Evolutionary conservation across 2,329 filamentous ascomycete genomes (phyloP).

Genomic region (Zymoseptoria ardabiliae): DNA sequence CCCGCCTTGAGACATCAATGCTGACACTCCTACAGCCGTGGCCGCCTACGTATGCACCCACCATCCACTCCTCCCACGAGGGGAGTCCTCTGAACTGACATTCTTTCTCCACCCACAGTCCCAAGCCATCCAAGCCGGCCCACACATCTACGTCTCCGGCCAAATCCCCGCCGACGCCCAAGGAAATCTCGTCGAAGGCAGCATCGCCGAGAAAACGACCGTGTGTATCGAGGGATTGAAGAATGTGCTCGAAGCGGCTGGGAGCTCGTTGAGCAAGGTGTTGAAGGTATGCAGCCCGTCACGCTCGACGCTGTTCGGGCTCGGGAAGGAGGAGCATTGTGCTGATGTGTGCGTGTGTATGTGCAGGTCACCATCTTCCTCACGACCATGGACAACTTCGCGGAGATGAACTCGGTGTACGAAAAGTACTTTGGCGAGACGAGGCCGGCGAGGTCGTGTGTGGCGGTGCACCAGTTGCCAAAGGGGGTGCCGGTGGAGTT

Average conservation of each 20-base stretch:
- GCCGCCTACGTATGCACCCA: conserved; percentile 34
- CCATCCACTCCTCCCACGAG: no score
- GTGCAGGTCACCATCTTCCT: conserved; percentile 62
- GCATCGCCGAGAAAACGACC: conserved; percentile 61
- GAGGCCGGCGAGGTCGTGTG: conserved; percentile 82
- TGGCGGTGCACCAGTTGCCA: conserved; percentile 81
- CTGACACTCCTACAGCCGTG: conserved; percentile 25
- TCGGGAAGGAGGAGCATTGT: neutral
- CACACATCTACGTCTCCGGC: conserved; percentile 62
- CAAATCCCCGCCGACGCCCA: conserved; percentile 66
- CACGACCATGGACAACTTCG: conserved; percentile 84
- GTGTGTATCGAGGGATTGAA: conserved; percentile 72
- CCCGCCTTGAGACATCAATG: neutral
- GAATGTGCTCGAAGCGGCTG: conserved; percentile 75
- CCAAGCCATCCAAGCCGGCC: conserved; percentile 60
- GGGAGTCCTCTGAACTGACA: neutral
- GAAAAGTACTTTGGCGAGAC: conserved; percentile 66
- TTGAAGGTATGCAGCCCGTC: conserved; percentile 59
- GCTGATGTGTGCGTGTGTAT: conserved; percentile 5
- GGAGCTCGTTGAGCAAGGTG: conserved; percentile 68
- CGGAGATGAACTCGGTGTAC: conserved; percentile 73
- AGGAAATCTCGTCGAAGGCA: conserved; percentile 55
- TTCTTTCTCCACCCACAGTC: conserved; percentile 26
- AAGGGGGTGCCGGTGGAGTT: conserved; percentile 85
- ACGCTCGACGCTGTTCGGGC: no score